Base-by-base conservation (phyloP, 2,329 filamentous ascomycete genomes). In the Cladosporium sp. region DNA sequence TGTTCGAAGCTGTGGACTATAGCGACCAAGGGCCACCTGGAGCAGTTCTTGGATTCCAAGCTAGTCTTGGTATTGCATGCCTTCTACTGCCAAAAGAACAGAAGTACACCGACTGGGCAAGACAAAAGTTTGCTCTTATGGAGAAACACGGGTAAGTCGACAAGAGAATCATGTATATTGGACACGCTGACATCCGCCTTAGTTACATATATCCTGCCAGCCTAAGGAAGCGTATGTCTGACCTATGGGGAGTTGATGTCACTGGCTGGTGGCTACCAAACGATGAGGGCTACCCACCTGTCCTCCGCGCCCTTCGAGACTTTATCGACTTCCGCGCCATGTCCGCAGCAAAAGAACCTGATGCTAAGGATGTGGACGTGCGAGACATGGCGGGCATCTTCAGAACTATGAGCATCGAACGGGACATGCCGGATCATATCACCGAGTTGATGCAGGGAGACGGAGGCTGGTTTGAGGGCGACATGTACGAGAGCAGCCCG, bases 211-310 rank as follows among this genome's bases (percentile, higher is more conserved):
- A 92, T 70, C 90, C 93, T 1, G 82, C 87, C 32, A 86, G 86
- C 14, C 88, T 94, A 71, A 89, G 94, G 65, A 83, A 80, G 34
- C 89, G 89, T 69, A 90, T 98, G 85, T 88, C 91, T 34, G 85
- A 90, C 56, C 77, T 92, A 26, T 97, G 95, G 83, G 82, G 85
- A 66, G 86, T 91, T 16, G 87, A 89, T 23, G 87, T 93, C 62
- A 86, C 86, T 53, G 84, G 89, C 65, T 97, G 93, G 92, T 99
- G 95, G 95, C 85, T 97, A 2, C 91, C 93, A 2, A 86, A 95
- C 75, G 87, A 92, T 68, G 90, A 94, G 79, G 88, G 86, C 1
- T 91, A 91, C 72, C 89, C 86, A 13, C 85, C 86, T 0, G 86
- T 96, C 49, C 83, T 97, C 63, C 89, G 88, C 60, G 89, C 86